phyloP scores from a whole-genome alignment of 2,329 filamentous ascomycete genomes.

The Fusarium virguliforme region DNA sequence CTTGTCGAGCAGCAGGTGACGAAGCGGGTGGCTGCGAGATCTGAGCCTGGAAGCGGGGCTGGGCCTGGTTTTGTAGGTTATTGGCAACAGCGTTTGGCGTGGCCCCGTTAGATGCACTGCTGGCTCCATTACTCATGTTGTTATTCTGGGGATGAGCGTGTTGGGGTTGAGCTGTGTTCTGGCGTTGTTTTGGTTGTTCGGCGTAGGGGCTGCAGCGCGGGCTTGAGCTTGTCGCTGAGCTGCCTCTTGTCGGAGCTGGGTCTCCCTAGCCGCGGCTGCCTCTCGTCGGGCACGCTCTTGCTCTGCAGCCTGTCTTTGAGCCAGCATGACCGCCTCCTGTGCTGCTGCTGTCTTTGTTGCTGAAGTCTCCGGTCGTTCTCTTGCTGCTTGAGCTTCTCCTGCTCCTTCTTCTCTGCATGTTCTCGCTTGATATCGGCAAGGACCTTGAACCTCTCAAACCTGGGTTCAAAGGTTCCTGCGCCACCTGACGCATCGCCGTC shows the following conservation, averaged over 20 bases:
- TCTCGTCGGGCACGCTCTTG: constrained; percentile 61
- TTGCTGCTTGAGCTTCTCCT: constrained; percentile 79
- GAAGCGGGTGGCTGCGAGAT: constrained; percentile 76
- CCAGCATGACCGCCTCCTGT: constrained; percentile 63
- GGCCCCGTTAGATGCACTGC: constrained; percentile 60
- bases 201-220: constrained; percentile 51
- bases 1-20: constrained; percentile 77
- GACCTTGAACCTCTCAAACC: constrained; percentile 93
- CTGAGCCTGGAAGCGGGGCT: constrained; percentile 68
- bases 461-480: constrained; percentile 82
- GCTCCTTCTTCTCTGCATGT: constrained; percentile 82
- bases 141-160: constrained; percentile 59
- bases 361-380: constrained; percentile 72
- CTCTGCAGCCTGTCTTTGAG: constrained; percentile 62
- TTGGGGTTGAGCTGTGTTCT: constrained; percentile 51
- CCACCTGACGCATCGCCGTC: constrained; percentile 82
- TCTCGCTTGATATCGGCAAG: constrained; percentile 87
- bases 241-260: constrained; percentile 57
- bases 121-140: constrained; percentile 56
- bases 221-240: constrained; percentile 57
- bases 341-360: constrained; percentile 61
- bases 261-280: constrained; percentile 56
- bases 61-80: constrained; percentile 58
- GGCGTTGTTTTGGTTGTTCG: constrained; percentile 51
- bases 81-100: constrained; percentile 58